Conservation (phyloP, 768 basidiomycete genomes). For the Calocybe cyanea region DNA sequence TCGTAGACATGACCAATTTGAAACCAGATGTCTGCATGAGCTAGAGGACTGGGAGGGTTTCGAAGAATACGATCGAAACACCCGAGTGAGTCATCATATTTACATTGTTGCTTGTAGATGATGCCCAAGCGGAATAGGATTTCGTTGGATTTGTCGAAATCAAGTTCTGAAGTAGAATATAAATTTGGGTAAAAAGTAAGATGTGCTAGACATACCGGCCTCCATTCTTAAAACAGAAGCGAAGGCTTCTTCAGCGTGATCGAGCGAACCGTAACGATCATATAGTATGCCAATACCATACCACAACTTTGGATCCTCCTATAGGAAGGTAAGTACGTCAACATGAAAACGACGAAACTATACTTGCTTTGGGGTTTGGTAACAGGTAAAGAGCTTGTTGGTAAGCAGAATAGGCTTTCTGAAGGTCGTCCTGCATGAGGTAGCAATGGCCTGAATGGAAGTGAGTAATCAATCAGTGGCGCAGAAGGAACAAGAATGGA, state of each 20-base stretch:
- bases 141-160: slow-evolving; percentile 98
- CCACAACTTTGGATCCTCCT: slow-evolving; percentile 98
- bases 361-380: slow-evolving; percentile 84
- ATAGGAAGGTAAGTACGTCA: slow-evolving; percentile 10
- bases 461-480: slow-evolving; percentile 13
- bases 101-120: slow-evolving; percentile 98
- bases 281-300: slow-evolving; percentile 99
- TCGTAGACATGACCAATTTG: slow-evolving; percentile 99
- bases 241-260: slow-evolving; percentile 99
- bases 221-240: slow-evolving; percentile 96
- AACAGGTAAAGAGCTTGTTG: slow-evolving; percentile 96
- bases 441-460: slow-evolving; percentile 80
- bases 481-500: slow-evolving; percentile 12
- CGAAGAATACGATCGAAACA: slow-evolving; percentile 97
- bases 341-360: slow-evolving; percentile 11
- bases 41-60: slow-evolving; percentile 92
- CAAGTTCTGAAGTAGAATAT: slow-evolving; percentile 43
- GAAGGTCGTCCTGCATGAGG: slow-evolving; percentile 98
- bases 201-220: slow-evolving; percentile 61
- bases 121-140: slow-evolving; percentile 97
- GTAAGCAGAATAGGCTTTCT: slow-evolving; percentile 97
- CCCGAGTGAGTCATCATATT: slow-evolving; percentile 80
- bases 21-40: slow-evolving; percentile 99
- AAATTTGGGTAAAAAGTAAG: slow-evolving; percentile 15
- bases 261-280: slow-evolving; percentile 96